phyloP scores from a whole-genome alignment of 192 early-diverging fungal genomes.

The Diversispora epigaea region DNA sequence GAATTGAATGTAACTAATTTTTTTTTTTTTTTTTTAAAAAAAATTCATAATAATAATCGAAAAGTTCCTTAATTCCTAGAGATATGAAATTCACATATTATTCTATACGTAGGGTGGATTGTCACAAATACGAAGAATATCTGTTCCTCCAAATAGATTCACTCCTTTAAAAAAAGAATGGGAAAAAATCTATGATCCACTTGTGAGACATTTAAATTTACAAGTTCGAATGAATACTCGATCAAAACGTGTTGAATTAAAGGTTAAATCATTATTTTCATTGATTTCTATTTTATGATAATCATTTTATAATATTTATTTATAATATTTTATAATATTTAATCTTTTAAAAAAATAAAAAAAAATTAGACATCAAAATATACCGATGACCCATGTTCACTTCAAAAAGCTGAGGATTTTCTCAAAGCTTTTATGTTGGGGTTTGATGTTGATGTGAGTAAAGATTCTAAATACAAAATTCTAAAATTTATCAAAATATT shows the following conservation, averaged over 20 bases:
- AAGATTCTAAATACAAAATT: not conserved
- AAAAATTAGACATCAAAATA: conserved; percentile 65
- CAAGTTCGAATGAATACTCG: conserved; percentile 96
- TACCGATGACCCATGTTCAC: conserved; percentile 82
- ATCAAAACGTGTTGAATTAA: conserved; percentile 84
- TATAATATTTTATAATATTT: conserved; percentile 4
- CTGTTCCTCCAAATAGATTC: conserved; percentile 92
- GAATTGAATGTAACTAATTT: conserved; percentile 5
- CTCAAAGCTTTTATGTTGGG: conserved; percentile 90
- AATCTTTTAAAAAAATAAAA: conserved; percentile 11
- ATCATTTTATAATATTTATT: not conserved
- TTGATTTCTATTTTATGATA: not conserved
- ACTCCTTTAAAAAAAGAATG: conserved; percentile 90
- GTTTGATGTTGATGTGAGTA: conserved; percentile 73
- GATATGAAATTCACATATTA: not conserved
- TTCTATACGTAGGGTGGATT: conserved; percentile 33
- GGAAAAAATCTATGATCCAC: conserved; percentile 94
- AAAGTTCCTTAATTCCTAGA: no score
- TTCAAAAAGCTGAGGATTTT: conserved; percentile 98
- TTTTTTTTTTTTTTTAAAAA: not conserved
- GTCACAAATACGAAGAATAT: conserved; percentile 72
- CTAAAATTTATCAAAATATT: not conserved
- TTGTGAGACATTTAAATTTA: conserved; percentile 93
- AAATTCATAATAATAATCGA: not conserved
- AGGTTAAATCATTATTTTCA: conserved; percentile 44